Conservation (phyloP, 2,329 filamentous ascomycete species). For the Fusarium floridanum region DNA sequence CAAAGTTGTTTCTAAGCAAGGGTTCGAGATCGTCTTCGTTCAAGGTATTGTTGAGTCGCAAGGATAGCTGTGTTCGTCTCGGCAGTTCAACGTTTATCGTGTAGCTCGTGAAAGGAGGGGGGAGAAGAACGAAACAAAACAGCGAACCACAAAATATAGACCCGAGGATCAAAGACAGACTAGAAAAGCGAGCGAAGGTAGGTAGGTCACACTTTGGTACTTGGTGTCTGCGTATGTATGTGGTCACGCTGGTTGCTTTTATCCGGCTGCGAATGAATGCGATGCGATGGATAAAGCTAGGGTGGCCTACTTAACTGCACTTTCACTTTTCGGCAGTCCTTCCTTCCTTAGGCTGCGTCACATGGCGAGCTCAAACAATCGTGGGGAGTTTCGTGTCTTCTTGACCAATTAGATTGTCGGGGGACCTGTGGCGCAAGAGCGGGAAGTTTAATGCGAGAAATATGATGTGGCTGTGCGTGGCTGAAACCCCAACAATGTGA, state of each 20-base stretch:
- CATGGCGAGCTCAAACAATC: constrained; percentile 21
- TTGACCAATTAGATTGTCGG: constrained; percentile 20
- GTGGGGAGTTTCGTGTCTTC: constrained; percentile 5
- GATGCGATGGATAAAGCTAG: constrained; percentile 11
- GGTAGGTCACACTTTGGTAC: not conserved
- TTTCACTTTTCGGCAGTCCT: not conserved
- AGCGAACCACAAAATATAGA: not conserved
- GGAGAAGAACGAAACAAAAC: not conserved
- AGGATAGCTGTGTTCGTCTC: not conserved
- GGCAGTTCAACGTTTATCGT: not conserved
- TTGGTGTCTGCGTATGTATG: not conserved
- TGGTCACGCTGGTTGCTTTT: constrained; percentile 32
- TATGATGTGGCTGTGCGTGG: constrained; percentile 16
- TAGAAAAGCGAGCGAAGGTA: not conserved
- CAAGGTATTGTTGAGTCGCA: constrained; percentile 10
- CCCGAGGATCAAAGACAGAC: not conserved
- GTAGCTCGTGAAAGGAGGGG: constrained; percentile 2
- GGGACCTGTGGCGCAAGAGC: constrained; percentile 25
- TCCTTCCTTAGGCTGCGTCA: constrained; percentile 33
- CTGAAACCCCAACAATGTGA: not conserved
- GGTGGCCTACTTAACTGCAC: not conserved
- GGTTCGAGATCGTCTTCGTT: not conserved
- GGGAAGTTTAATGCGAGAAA: constrained; percentile 3
- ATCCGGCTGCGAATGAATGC: constrained; percentile 8
- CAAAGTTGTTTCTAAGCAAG: not conserved